Evolutionary conservation across 2,329 filamentous ascomycete genomes (phyloP).

Genomic region (Gaeumannomyces tritici): DNA sequence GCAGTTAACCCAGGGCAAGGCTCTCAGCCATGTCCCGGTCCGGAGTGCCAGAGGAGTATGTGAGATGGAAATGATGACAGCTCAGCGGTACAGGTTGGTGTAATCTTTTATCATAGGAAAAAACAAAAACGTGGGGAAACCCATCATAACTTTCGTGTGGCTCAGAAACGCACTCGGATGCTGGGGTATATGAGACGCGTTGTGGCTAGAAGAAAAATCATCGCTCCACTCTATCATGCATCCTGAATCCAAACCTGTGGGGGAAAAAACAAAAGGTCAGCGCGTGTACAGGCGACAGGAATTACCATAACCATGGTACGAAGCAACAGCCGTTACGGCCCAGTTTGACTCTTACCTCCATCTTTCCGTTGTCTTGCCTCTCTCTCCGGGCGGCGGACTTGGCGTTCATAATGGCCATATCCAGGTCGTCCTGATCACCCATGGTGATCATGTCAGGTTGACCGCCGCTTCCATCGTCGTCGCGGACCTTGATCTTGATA

Average conservation of each 20-base stretch:
- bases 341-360: slow-evolving; percentile 67
- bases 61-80: background rate
- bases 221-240: slow-evolving; percentile 3
- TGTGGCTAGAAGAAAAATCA: slow-evolving; percentile 1
- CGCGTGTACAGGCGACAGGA: background rate
- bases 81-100: background rate
- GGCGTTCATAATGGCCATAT: slow-evolving; percentile 69
- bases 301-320: background rate
- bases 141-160: slow-evolving; percentile 2
- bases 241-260: slow-evolving; percentile 2
- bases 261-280: background rate
- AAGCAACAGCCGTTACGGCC: background rate
- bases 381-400: slow-evolving; percentile 63
- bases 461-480: slow-evolving; percentile 65
- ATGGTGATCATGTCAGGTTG: slow-evolving; percentile 80
- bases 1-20: background rate
- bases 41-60: background rate
- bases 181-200: slow-evolving; percentile 3
- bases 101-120: background rate
- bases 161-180: slow-evolving; percentile 2
- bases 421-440: slow-evolving; percentile 91
- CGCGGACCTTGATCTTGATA: slow-evolving; percentile 83
- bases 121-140: background rate
- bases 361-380: slow-evolving; percentile 75
- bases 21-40: background rate